phyloP scores from a whole-genome alignment of 1,284 basidiomycete species.

The Thecaphora frezii region DNA sequence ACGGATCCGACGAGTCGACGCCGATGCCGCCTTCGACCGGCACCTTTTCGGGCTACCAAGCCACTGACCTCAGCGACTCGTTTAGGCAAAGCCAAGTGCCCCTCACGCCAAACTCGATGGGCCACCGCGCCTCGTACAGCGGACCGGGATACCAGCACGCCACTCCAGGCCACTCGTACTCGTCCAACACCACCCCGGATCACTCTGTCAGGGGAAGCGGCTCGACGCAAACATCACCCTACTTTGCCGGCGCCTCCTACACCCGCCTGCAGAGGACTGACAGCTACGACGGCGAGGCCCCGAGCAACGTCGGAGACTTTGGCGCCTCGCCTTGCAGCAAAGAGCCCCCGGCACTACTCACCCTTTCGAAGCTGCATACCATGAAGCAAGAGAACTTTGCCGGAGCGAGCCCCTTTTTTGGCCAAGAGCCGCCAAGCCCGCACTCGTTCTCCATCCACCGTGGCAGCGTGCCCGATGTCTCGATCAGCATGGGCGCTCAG shows the following conservation, averaged over 20 bases:
- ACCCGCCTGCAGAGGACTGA: conserved; percentile 19
- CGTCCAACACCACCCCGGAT: conserved; percentile 32
- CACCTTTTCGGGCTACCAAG: conserved; percentile 29
- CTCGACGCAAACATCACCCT: conserved; percentile 26
- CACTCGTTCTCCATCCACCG: conserved; percentile 14
- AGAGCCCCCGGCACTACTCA: conserved; percentile 20
- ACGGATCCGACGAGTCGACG: conserved; percentile 36
- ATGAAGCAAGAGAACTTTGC: conserved; percentile 20
- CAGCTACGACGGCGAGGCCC: conserved; percentile 16
- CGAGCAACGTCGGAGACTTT: not conserved
- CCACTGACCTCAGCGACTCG: conserved; percentile 26
- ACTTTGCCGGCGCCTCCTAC: conserved; percentile 13
- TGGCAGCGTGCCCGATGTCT: conserved; percentile 19
- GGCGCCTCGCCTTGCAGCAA: conserved; percentile 2
- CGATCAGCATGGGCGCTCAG: conserved; percentile 12
- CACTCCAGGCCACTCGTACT: conserved; percentile 35
- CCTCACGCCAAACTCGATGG: conserved; percentile 16
- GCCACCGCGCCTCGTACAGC: conserved; percentile 20
- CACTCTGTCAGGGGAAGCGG: conserved; percentile 22
- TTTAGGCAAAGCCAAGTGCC: conserved; percentile 23
- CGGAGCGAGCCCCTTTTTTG: conserved; percentile 17
- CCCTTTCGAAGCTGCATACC: conserved; percentile 17
- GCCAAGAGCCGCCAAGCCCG: conserved; percentile 21
- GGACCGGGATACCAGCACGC: conserved; percentile 14
- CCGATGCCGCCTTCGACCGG: conserved; percentile 39